Base-by-base conservation (phyloP, 805 yeast genomes). In the Candida chauliodis region DNA sequence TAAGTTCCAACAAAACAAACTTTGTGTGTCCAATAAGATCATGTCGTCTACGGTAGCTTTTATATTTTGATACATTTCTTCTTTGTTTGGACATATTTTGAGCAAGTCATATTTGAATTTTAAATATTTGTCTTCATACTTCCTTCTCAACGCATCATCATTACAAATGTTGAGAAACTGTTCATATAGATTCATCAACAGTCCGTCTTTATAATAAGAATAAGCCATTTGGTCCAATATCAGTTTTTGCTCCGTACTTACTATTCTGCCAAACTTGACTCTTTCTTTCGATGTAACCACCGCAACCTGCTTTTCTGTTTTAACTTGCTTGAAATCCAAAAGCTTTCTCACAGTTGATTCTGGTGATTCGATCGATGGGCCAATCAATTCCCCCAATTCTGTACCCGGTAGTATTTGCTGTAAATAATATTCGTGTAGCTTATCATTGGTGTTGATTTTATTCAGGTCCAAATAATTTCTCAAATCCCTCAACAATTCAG, bases 1-100 rank as follows among this genome's bases (percentile, higher is more conserved):
- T 8, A 81, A 52, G 26, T 72, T 68, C 95, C 96, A 90, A 1
- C 89, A 86, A 21, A 73, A 62, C 25, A 75, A 66, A 5, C 79
- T 78, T 1, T 73, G 70, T 16, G 81, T 76, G 27, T 77, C 73
- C 11, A 91, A 76, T 11, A 82, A 61, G 3, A 89, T 77, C 81
- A 90, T 76, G 24, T 84, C 95, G 10, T 78, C 80, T 0, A 78
- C 76, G 72, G 78, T 69, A 8, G 74, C 77, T 30, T 63, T 63
- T 3, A 89, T 60, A 19, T 74, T 71, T 1, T 50, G 48, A 8
- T 64, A 63, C 28, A 44, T 19, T 10, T 24, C 16, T 2, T 40
- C 42, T 11, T 56, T 53, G 39, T 81, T 79, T 0, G 93, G 87
- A 24, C 77, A 65, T 2, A 73, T 66, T 40, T 63, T 66, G 36